These are phyloP conservation scores for Phytophthora nicotianae DNA, from an alignment of 352 stramenopile species.

Conservation along the genomic window DNA sequence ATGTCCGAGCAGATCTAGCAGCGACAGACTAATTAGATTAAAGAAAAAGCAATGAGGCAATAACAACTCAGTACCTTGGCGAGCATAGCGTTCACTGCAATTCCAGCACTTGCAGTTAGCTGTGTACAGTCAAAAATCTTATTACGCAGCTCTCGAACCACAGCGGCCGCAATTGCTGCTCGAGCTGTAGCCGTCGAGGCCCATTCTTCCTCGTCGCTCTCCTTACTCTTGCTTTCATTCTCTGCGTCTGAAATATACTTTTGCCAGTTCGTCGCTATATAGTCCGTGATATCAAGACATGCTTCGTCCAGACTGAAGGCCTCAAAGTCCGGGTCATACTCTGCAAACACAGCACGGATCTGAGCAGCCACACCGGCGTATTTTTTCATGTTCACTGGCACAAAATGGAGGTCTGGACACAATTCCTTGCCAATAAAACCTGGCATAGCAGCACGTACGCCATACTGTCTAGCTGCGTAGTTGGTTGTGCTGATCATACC, in stretches of 20 bases:
- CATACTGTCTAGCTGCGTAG: slow-evolving; percentile 94
- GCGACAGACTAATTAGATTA: slow-evolving; percentile 3
- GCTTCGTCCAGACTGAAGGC: slow-evolving; percentile 95
- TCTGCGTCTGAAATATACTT: slow-evolving; percentile 35
- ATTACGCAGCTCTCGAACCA: slow-evolving; percentile 86
- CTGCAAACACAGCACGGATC: slow-evolving; percentile 85
- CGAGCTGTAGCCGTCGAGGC: slow-evolving; percentile 17
- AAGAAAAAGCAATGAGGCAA: neutral
- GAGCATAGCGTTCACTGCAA: slow-evolving; percentile 92
- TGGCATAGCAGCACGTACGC: slow-evolving; percentile 95
- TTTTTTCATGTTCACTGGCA: slow-evolving; percentile 91
- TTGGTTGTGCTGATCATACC: slow-evolving; percentile 97
- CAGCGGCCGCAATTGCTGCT: slow-evolving; percentile 46
- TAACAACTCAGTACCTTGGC: slow-evolving; percentile 78
- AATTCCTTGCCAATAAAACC: slow-evolving; percentile 96
- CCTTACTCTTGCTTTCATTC: slow-evolving; percentile 19
- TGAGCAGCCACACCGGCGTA: slow-evolving; percentile 84
- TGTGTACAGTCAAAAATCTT: slow-evolving; percentile 87
- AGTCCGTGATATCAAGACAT: slow-evolving; percentile 94
- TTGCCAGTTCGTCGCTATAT: slow-evolving; percentile 69
- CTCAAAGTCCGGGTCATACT: slow-evolving; percentile 94
- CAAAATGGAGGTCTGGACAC: slow-evolving; percentile 93
- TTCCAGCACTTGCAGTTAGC: slow-evolving; percentile 94
- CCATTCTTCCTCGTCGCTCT: slow-evolving; percentile 11
- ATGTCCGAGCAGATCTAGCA: slow-evolving; percentile 92